Conservation (phyloP, 2,329 filamentous ascomycete genomes). For the Didymella pinodella region DNA sequence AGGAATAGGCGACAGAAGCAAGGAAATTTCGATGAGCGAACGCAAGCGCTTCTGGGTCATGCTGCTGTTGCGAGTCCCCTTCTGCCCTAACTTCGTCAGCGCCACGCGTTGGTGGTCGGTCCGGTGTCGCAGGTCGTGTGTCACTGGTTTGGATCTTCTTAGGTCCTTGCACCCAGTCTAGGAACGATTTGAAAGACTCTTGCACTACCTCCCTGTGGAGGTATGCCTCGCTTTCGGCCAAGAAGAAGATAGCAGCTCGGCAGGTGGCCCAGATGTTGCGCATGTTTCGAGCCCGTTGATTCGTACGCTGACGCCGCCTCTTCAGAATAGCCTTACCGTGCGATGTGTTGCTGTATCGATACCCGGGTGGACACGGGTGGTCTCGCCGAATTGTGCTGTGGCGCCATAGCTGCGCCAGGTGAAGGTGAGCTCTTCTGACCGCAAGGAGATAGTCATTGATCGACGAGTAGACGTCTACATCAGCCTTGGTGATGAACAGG, state of each 20-base stretch:
- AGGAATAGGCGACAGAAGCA: constrained; percentile 68
- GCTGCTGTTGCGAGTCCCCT: constrained; percentile 50
- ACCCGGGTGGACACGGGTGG: constrained; percentile 74
- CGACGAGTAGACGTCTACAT: constrained; percentile 81
- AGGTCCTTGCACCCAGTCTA: constrained; percentile 69
- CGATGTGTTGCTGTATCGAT: constrained; percentile 68
- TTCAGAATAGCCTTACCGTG: constrained; percentile 68
- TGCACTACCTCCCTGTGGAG: constrained; percentile 89
- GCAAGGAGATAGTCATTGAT: constrained; percentile 88
- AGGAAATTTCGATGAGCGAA: constrained; percentile 82
- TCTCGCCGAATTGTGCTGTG: constrained; percentile 78
- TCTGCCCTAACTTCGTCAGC: constrained; percentile 16
- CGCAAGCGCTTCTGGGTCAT: constrained; percentile 86
- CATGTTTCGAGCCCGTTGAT: constrained; percentile 70
- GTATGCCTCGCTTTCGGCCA: constrained; percentile 86
- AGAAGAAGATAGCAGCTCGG: constrained; percentile 85
- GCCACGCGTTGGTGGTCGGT: constrained; percentile 10
- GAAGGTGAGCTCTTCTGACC: constrained; percentile 84
- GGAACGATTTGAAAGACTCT: constrained; percentile 81
- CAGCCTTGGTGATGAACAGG: constrained; percentile 79
- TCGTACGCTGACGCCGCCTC: constrained; percentile 70
- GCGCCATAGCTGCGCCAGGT: constrained; percentile 86
- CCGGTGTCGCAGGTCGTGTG: constrained; percentile 15
- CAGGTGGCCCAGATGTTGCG: constrained; percentile 89
- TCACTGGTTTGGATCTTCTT: constrained; percentile 14